A percentile compares a stretch with the other conserved stretches of the same genome.
These are phyloP conservation scores for Pichiaceae sp. DNA, from an alignment of 1,139 yeast species.

Conservation along the genomic window DNA sequence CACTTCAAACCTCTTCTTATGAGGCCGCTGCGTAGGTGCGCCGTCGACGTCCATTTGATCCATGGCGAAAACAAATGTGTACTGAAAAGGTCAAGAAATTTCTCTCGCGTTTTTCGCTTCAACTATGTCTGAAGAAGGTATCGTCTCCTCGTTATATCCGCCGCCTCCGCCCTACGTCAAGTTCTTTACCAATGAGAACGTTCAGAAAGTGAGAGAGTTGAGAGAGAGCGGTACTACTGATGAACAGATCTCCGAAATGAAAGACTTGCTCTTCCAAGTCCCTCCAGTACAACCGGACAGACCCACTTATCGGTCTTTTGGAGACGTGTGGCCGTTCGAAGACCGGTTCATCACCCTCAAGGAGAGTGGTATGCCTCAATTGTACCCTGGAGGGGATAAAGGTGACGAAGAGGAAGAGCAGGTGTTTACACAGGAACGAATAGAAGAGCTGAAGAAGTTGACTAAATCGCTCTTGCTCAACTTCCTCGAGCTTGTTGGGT, in stretches of 20 bases:
- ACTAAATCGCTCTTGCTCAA: conserved; percentile 48
- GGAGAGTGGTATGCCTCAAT: conserved; percentile 43
- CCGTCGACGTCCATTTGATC: conserved; percentile 11
- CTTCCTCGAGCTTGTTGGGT: conserved; percentile 43
- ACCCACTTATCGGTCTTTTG: conserved; percentile 47
- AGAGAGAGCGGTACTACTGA: conserved; percentile 11
- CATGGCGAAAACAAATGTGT: neutral
- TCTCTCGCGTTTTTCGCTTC: neutral
- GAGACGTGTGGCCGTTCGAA: conserved; percentile 51
- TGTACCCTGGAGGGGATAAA: conserved; percentile 26
- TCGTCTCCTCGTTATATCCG: conserved; percentile 46
- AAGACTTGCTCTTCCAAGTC: conserved; percentile 34
- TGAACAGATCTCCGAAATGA: conserved; percentile 23
- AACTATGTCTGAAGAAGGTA: conserved; percentile 2
- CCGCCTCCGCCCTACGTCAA: conserved; percentile 52
- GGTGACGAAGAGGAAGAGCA: conserved; percentile 30
- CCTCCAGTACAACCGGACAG: conserved; percentile 44
- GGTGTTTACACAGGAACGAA: conserved; percentile 36
- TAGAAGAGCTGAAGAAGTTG: conserved; percentile 44
- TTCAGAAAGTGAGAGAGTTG: conserved; percentile 13
- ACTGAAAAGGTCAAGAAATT: neutral
- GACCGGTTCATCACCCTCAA: conserved; percentile 46
- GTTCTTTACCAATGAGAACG: conserved; percentile 34
- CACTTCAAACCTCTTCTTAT: conserved; percentile 55
- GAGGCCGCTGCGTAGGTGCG: conserved; percentile 1